Conservation (phyloP, 768 basidiomycete species). For the Russula sp. region DNA sequence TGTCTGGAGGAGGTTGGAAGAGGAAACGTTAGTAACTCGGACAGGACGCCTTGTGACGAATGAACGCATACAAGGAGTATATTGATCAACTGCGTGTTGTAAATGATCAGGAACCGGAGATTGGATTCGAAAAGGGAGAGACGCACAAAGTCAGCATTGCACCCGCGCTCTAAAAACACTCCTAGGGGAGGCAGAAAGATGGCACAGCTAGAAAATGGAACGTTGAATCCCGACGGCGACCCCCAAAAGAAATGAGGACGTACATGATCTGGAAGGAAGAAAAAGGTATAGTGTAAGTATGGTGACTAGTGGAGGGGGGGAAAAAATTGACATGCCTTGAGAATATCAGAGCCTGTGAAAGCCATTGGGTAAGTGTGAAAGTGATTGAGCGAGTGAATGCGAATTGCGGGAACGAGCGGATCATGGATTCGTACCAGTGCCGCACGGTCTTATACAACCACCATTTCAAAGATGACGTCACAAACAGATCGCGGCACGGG, state of each 20-base stretch:
- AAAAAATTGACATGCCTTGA: slow-evolving; percentile 50
- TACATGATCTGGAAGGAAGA: slow-evolving; percentile 40
- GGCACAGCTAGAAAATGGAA: slow-evolving; percentile 43
- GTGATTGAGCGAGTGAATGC: neutral
- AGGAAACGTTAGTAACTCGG: neutral
- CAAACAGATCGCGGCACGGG: neutral
- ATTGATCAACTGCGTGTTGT: slow-evolving; percentile 49
- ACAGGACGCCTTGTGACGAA: neutral
- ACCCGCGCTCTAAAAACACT: slow-evolving; percentile 87
- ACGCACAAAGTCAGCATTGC: slow-evolving; percentile 66
- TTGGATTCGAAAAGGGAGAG: neutral
- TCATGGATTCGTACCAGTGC: neutral
- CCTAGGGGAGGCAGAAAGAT: slow-evolving; percentile 77
- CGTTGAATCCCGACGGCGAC: neutral
- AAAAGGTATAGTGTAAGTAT: neutral
- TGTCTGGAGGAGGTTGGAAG: slow-evolving; percentile 34
- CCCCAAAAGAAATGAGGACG: neutral
- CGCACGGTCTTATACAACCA: neutral
- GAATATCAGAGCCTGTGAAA: slow-evolving; percentile 67
- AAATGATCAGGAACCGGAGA: neutral
- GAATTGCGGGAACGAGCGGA: neutral
- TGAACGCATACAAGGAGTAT: slow-evolving; percentile 47
- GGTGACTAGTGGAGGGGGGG: neutral
- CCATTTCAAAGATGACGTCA: slow-evolving; percentile 9
- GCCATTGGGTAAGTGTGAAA: slow-evolving; percentile 41